phyloP scores from a whole-genome alignment of 2,329 filamentous ascomycete species.

The Metarhizium robertsii region DNA sequence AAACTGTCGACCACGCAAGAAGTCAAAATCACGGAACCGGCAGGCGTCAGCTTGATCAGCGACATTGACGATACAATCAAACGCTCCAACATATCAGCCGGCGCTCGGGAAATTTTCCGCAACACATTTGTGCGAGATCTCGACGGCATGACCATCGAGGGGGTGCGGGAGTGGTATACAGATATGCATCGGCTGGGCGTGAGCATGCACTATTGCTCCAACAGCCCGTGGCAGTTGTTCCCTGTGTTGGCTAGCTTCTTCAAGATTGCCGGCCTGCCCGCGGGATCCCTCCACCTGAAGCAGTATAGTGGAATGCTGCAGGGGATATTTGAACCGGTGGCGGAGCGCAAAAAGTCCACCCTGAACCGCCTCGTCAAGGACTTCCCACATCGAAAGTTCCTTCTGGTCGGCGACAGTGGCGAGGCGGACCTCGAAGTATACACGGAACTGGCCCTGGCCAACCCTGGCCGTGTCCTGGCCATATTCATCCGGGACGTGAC shows the following conservation, averaged over 20 bases:
- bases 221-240: conserved; percentile 96
- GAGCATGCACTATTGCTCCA: conserved; percentile 94
- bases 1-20: conserved; percentile 72
- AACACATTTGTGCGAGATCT: conserved; percentile 91
- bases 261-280: conserved; percentile 66
- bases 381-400: conserved; percentile 81
- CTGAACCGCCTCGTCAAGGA: conserved; percentile 79
- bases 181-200: conserved; percentile 71
- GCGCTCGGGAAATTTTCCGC: conserved; percentile 88
- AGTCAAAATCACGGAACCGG: conserved; percentile 65
- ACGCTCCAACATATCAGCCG: conserved; percentile 78
- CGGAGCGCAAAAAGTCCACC: conserved; percentile 84
- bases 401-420: conserved; percentile 90
- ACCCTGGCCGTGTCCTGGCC: conserved; percentile 74
- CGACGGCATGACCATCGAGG: conserved; percentile 70
- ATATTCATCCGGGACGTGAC: conserved; percentile 96
- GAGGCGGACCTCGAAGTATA: conserved; percentile 97
- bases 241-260: conserved; percentile 84
- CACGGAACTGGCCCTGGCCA: conserved; percentile 77
- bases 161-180: conserved; percentile 84
- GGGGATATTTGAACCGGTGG: conserved; percentile 94
- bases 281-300: conserved; percentile 88
- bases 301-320: conserved; percentile 96
- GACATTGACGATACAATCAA: conserved; percentile 98
- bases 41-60: conserved; percentile 85